Evolutionary conservation across 2,329 filamentous ascomycete species (phyloP), one percentile per base, ranked within the genome.

Genomic region (Paraphaeosphaeria sporulosa): DNA sequence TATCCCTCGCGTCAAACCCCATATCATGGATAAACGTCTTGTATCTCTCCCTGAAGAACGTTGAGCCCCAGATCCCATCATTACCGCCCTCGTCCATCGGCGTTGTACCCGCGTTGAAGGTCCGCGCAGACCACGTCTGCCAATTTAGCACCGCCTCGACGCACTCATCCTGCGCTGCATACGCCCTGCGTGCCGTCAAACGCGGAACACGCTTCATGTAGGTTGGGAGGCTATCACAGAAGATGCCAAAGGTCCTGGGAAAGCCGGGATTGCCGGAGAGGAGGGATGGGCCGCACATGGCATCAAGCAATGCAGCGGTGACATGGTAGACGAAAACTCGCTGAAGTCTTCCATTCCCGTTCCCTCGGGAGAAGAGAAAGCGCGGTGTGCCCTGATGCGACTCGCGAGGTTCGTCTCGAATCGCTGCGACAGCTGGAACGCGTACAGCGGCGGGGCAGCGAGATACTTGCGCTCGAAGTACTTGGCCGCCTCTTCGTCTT

Each of bases 31-130:
- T n/a, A 23, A 65, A 60, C 2, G 38, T 58, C 4, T 21, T 21
- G 8, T 34, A 55, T 17, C 63, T 36, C n/a, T 63, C 55, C 1
- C 58, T 27, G 48, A 63, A 59, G 43, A 59, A 59, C 32, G 25
- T 50, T 15, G 58, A 55, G 13, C 63, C 61, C 63, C 61, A 65
- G 12, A 51, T 53, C 21, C 43, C 40, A n/a, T 65, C 61, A 50
- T 63, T 52, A 1, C 61, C 64, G 62, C 59, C 60, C 57, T 66
- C 58, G 46, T 61, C 44, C 4, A 58, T 7, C 9, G 58, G 48
- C 19, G 54, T 60, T 1, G 51, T 34, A 15, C 60, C 55, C 25
- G 63, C 59, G 47, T 67, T 15, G 5, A 38, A 38, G 36, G 3
- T 38, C 7, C 17, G 12, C 12, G 12, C 17, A 17, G 36, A 12